Evolutionary conservation across 129 eudicot genomes (phyloP), one percentile per base, ranked within the genome.

Genomic region (Artemisia argyi): DNA sequence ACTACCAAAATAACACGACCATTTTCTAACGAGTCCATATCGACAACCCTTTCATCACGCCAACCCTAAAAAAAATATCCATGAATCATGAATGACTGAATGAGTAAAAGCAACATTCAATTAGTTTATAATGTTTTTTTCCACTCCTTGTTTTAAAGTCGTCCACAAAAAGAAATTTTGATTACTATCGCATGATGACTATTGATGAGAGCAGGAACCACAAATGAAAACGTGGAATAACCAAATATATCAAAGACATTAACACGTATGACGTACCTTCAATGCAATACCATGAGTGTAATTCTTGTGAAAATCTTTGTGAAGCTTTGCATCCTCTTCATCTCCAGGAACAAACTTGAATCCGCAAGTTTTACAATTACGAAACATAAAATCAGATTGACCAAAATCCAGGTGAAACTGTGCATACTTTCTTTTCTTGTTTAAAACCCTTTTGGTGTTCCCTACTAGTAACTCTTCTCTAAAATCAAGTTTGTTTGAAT

Each of bases 381-480:
- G 95, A 42, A 87, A 77, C 19, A 89, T 77, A 78, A 92, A 89
- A 80, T 92, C 87, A 73, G 97, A 86, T 44, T 92, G 97, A 59
- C 97, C 97, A 73, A 92, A 73, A 55, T 89, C 96, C 79, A 92
- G 66, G 76, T 89, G 92, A 48, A 85, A 82, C 71, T 92, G 98
- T 10, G 87, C 92, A 74, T 89, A 89, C 61, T 76, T 92, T 59
- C 92, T 89, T 61, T 92, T 92, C 87, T 87, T 92, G 79, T 87
- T 81, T 44, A 83, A 42, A 67, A 80, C 81, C 57, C 78, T 84
- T 30, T 72, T 50, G 3, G 77, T 56, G 15, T 73, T 59, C 2
- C 11, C 47, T 46, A 53, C 66, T 17, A 76, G 35, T 20, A 18
- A 11, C 19, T 53, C 62, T 39, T 75, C 49, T 46, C 64, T 82